Conservation (phyloP, 371 early-diverging fungal species). For the Mucor irregularis region DNA sequence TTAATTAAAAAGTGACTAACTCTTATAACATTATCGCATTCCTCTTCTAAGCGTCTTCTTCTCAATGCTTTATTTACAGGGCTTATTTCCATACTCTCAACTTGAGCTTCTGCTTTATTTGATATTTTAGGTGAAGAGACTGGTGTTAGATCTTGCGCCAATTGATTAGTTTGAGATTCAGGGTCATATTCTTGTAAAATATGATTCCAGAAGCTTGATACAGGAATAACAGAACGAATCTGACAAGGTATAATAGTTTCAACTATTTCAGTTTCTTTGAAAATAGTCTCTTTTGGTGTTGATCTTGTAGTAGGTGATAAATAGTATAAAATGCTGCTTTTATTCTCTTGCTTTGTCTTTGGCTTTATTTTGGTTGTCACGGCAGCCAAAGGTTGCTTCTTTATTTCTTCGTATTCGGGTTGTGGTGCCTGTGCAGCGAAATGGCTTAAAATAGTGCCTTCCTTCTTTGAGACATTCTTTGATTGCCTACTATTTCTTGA, state of each 20-base stretch:
- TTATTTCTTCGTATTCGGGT: neutral
- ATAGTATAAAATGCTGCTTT: constrained; percentile 3
- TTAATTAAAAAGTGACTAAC: neutral
- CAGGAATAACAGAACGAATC: neutral
- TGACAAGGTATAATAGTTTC: neutral
- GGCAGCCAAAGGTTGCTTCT: neutral
- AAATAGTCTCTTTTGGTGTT: no score
- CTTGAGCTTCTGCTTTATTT: no score
- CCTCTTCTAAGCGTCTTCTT: neutral
- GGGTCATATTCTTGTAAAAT: constrained; percentile 7
- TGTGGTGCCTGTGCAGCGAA: constrained; percentile 9
- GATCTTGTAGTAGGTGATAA: no score
- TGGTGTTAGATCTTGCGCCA: neutral
- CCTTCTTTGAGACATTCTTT: neutral
- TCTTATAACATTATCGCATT: neutral
- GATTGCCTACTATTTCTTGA: neutral
- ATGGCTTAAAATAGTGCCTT: neutral
- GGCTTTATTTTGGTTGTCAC: neutral
- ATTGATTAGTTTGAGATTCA: neutral
- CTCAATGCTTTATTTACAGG: neutral
- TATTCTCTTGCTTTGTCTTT: neutral
- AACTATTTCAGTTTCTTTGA: neutral
- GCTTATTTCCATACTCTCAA: neutral
- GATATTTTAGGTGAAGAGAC: neutral
- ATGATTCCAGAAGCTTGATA: neutral